Evolutionary conservation across 192 early-diverging fungal genomes (phyloP), one percentile per base, ranked within the genome.

Genomic region (Kappamyces sp.): DNA sequence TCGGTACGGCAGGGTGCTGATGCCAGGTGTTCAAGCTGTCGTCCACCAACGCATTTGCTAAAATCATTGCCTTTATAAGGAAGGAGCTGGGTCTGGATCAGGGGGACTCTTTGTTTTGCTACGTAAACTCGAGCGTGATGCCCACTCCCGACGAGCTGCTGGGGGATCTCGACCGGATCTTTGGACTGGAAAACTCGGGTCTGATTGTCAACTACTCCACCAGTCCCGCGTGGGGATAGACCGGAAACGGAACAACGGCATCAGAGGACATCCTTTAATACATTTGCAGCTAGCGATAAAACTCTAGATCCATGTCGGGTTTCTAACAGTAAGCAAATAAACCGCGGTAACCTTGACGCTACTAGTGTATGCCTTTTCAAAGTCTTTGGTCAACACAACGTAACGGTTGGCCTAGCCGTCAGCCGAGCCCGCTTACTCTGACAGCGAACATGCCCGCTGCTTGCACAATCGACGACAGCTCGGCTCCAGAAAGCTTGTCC

Each of bases 391-490:
- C 35, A 96, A 67, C 61, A 96, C 88, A 14, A 96, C 91, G 69
- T 97, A 99, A 53, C 93, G 87, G 72, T 97, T 97, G 75, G 93
- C 70, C 66, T 76, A 34, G 22, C 14, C 8, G 41, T 1, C 37
- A 32, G 30, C 4, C n/a, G 0, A 31, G 15, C 31, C 14, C 43
- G 65, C 62, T 48, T 64, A 73, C 94, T 63, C 95, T 81, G 50
- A 98, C 95, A 33, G 95, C 95, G 63, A 91, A 92, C 91, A 96
- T 95, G 60, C 95, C 95, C 22, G 93, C 96, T 66, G 93, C 90
- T 63, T 98, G 96, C 61, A 91, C 95, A 63, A 96, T 94, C n/a
- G 93, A 87, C 4, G 93, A 89, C 70, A 96, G 94, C 69, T 98
- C 94, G 46, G 96, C 96, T 57, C 94, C 94, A 57, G 87, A 90